Evolutionary conservation across 306 rosid species (phyloP), one percentile per base, ranked within the genome.

Genomic region (Sesbania bispinosa): DNA sequence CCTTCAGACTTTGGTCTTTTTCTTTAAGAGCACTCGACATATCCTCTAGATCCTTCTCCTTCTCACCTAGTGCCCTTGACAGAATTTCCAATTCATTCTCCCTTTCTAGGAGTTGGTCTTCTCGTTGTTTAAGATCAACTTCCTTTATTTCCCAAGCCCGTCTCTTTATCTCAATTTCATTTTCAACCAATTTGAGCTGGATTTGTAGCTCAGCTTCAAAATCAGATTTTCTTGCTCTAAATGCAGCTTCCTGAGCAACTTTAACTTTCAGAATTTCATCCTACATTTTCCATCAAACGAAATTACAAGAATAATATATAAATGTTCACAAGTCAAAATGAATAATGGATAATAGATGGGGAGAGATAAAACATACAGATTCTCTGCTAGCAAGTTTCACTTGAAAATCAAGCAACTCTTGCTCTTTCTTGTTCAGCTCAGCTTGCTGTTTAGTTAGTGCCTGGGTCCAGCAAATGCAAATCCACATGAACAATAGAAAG

Each of bases 131-230:
- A 55, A 90, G 97, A 80, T 94, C 99, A 73, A 94, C 90, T 81
- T 94, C 99, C 82, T 84, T 88, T 80, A 94, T 83, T 85, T 94
- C 99, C 99, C 99, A 94, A 51, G 97, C 90, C 75, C 97, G 80
- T 82, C 93, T 86, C 83, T 86, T 90, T 32, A 85, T 36, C 73
- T 87, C 96, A 80, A 94, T 86, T 79, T 94, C 97, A 62, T 85
- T 83, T 79, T 91, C 97, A 83, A 85, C 85, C 11, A 47, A 18
- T 76, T 91, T 94, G 26, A 79, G 76, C 80, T 67, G 86, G 71
- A 54, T 59, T 61, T 89, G 85, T 77, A 94, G 79, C 85, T 91
- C 96, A 54, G 80, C 76, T 75, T 91, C 99, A 79, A 90, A 83
- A 41, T 85, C 88, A 62, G 71, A 55, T 75, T 85, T 86, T 77